These are phyloP conservation scores for Anisodus acutangulus DNA, from an alignment of 257 asterid species.

Conservation along the genomic window DNA sequence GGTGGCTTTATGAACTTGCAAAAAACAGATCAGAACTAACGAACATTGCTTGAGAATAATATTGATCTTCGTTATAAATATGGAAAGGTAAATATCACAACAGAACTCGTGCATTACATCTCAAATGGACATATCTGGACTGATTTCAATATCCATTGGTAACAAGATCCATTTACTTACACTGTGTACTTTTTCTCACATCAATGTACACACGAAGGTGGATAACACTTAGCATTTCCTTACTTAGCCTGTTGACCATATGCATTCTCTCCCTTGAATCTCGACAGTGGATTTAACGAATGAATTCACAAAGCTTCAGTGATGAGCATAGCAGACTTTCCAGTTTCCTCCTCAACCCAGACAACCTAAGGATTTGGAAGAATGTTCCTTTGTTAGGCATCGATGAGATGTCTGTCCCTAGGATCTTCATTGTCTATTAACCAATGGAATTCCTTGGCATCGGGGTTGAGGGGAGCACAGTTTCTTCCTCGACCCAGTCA, in stretches of 20 bases:
- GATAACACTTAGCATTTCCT: neutral
- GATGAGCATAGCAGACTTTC: neutral
- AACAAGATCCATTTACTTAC: neutral
- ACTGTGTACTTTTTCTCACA: neutral
- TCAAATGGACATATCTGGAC: neutral
- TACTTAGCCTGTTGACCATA: neutral
- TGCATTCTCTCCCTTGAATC: neutral
- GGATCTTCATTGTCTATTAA: neutral
- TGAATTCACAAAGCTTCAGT: neutral
- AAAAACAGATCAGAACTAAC: neutral
- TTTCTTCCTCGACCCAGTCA: neutral
- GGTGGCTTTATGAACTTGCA: neutral
- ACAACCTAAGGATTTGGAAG: neutral
- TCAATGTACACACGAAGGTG: neutral
- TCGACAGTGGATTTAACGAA: neutral
- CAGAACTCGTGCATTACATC: neutral
- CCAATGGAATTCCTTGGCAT: neutral
- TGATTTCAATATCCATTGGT: neutral
- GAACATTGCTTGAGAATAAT: neutral
- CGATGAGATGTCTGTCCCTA: neutral
- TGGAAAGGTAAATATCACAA: neutral
- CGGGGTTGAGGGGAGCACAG: neutral
- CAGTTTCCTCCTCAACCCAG: neutral
- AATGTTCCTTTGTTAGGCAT: neutral
- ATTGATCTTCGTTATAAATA: neutral